Base-by-base conservation (phyloP, 2,329 filamentous ascomycete species). In the Zelopaecilomyces penicillatus region DNA sequence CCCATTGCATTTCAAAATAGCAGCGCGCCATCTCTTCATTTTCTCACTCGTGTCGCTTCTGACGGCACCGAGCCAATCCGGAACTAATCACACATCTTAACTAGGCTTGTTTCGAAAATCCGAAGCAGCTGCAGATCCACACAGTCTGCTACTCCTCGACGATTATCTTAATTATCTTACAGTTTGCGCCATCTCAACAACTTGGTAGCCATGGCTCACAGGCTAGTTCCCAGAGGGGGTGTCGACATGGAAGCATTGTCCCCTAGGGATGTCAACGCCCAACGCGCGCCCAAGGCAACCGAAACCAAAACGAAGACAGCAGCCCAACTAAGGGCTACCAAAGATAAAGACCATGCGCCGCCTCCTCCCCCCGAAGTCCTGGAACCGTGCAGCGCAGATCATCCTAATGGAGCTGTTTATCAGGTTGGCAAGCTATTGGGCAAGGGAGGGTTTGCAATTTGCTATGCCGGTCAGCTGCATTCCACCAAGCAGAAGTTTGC, bases 381-480 rank as follows among this genome's bases (percentile, higher is more conserved):
- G 26, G 80, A 83, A 61, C 80, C 80, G 19, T 73, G 83, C 39
- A 85, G 84, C 57, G 69, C 72, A 44, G 84, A 88, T 61, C 81
- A 83, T 43, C 77, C 74, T 45, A 72, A 82, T 66, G 85, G 85
- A 43, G 78, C 83, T 44, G 73, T 82, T 40, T 91, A 90, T 68
- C 78, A 83, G 55, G 80, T 86, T 30, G 84, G 85, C 46, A 80
- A 80, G 56, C 72, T 87, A 59, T 71, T 91, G 46, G 86, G 86
- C 28, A 90, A 87, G 65, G 86, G 86, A 39, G 86, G 86, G 7
- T 91, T 91, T 59, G 86, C 86, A 52, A 84, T 90, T 50, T 90
- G 85, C 67, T 85, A 90, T 59, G 78, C 82, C 54, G 85, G 82
- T 39, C 78, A 83, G 54, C 67, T 85, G 44, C 70, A 79, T 42